Evolutionary conservation across 148 eudicot genomes (phyloP), one percentile per base, ranked within the genome.

Genomic region (Rhododendron williamsianum): DNA sequence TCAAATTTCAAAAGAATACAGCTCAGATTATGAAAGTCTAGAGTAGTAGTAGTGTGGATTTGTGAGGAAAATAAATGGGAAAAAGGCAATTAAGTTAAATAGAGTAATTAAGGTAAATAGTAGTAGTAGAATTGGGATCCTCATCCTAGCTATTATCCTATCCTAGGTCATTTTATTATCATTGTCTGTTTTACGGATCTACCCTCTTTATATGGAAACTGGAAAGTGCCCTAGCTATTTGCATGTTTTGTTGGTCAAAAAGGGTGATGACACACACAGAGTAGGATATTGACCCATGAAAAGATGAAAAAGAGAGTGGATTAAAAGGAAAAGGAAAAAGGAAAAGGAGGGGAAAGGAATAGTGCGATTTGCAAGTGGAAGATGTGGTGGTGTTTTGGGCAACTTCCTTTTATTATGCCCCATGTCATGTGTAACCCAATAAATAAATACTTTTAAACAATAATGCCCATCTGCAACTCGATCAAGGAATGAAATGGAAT

Each of bases 211-310:
- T 56, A 56, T 4, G 60, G 21, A 56, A 15, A 16, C 6, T 46
- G 65, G 65, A 18, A 19, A 58, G n/a, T 58, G 16, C 54, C 54
- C 54, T 51, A 51, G 30, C 30, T 30, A 8, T 51, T 18, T 82
- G 27, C 27, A 27, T 27, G 38, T 56, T 60, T 41, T 81, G 54
- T 83, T 78, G 85, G 90, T 89, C 90, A 89, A 82, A 86, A 76
- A 77, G 80, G 25, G 18, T 7, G 72, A 65, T 41, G 16, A 72
- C 63, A 67, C 6, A 56, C 43, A 81, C 1, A 41, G 45, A 41
- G n/a, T 58, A 18, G 65, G 65, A 58, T 58, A 86, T 82, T 78
- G 13, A 36, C 71, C 71, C 71, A n/a, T n/a, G 13, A 27, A 79
- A 83, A 58, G 65, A 35, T 27, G 84, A 84, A 84, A 35, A 46